Evolutionary conservation across 164 flowering plant genomes (phyloP).

Genomic region (Nymphaea thermarum): DNA sequence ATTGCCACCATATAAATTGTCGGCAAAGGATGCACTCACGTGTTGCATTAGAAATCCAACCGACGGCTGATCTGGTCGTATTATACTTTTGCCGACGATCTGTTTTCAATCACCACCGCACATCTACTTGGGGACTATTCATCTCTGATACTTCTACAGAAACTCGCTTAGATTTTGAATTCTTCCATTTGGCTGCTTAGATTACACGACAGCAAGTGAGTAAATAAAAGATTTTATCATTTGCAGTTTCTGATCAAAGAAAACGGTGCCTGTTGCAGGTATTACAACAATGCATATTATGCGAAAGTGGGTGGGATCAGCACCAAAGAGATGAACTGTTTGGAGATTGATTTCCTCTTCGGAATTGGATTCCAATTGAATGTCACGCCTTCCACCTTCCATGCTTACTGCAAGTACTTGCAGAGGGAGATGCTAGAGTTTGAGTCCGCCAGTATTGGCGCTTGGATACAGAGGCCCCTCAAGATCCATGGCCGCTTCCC

Average conservation of each 20-base stretch:
- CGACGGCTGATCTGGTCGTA: too few relatives aligned
- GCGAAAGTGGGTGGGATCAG: constrained; percentile 95
- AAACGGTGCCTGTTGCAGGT: constrained; percentile 27
- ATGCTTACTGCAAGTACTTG: constrained; percentile 58
- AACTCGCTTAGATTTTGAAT: too few relatives aligned
- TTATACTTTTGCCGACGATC: too few relatives aligned
- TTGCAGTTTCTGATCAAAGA: not conserved
- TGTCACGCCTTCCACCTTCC: constrained; percentile 76
- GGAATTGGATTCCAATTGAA: constrained; percentile 76
- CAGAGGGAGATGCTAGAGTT: constrained; percentile 36
- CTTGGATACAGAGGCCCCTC: not conserved
- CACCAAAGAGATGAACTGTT: constrained; percentile 75
- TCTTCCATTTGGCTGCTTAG: too few relatives aligned
- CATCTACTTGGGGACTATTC: too few relatives aligned
- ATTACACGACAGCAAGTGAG: not conserved
- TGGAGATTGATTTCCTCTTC: constrained; percentile 84
- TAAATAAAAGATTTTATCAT: not conserved
- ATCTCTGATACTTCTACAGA: too few relatives aligned
- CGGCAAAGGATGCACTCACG: too few relatives aligned
- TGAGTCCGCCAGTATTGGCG: not conserved
- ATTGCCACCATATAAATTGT: too few relatives aligned
- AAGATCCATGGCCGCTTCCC: not conserved
- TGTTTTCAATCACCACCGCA: too few relatives aligned
- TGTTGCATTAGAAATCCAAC: too few relatives aligned
- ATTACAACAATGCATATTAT: constrained; percentile 90